phyloP scores from a whole-genome alignment of 148 eudicot species.

The Salicornia ramosissima region DNA sequence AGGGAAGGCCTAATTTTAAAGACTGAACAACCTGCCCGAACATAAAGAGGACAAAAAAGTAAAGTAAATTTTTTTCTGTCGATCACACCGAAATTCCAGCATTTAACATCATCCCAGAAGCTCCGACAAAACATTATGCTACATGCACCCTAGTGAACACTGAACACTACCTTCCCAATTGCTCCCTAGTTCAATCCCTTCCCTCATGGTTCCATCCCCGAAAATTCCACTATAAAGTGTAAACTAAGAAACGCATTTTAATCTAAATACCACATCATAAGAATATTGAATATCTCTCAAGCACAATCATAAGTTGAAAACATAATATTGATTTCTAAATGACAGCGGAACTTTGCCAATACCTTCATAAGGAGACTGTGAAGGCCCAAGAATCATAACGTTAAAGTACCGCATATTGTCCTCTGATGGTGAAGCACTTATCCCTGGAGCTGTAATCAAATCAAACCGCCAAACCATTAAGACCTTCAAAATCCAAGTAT shows the following conservation, averaged over 20 bases:
- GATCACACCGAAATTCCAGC: neutral
- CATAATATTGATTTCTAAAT: neutral
- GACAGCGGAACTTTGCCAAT: neutral
- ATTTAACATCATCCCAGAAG: neutral
- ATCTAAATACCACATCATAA: neutral
- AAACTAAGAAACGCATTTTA: neutral
- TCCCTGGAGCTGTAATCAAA: slow-evolving; percentile 78
- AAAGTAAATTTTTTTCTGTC: neutral
- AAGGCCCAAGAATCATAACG: slow-evolving; percentile 96
- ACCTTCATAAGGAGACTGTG: slow-evolving; percentile 99
- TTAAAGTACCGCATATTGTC: slow-evolving; percentile 93
- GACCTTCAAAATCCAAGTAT: neutral
- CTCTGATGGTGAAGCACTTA: slow-evolving; percentile 96
- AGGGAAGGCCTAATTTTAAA: too few species aligned
- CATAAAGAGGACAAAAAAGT: too few species aligned
- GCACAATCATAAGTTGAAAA: neutral
- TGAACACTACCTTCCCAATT: neutral
- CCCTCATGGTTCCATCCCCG: too few species aligned
- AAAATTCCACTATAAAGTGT: too few species aligned
- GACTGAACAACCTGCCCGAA: too few species aligned
- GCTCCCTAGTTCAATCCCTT: neutral
- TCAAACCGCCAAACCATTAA: neutral
- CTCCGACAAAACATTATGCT: neutral
- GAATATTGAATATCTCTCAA: too few species aligned
- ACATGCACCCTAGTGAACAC: neutral